Conservation (phyloP, 2,329 filamentous ascomycete species). For the Truncatella angustata region DNA sequence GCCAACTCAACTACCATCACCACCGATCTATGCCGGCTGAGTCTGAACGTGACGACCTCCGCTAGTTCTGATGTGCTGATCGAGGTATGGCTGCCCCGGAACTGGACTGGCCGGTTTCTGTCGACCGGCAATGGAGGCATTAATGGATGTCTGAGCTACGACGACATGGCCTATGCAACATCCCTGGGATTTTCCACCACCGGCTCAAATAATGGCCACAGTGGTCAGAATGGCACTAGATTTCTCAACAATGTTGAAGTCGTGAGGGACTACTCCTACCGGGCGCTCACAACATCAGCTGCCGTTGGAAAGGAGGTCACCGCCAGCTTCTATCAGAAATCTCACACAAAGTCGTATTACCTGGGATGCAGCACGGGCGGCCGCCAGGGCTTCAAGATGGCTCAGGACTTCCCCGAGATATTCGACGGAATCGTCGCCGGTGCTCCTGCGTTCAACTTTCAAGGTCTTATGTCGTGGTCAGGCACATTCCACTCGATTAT, state of each 20-base stretch:
- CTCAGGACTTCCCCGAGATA: slow-evolving; percentile 51
- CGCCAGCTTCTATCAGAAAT: slow-evolving; percentile 41
- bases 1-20: slow-evolving; percentile 12
- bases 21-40: slow-evolving; percentile 25
- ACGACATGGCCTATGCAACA: slow-evolving; percentile 43
- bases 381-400: slow-evolving; percentile 52
- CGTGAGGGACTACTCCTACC: slow-evolving; percentile 11
- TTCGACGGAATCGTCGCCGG: slow-evolving; percentile 56
- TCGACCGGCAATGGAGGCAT: slow-evolving; percentile 24
- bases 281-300: slow-evolving; percentile 41
- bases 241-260: slow-evolving; percentile 11
- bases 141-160: slow-evolving; percentile 11
- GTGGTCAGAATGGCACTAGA: slow-evolving; percentile 3
- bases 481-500: slow-evolving; percentile 35
- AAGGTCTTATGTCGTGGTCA: slow-evolving; percentile 28
- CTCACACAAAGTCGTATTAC: slow-evolving; percentile 46
- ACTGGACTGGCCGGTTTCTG: slow-evolving; percentile 44
- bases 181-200: slow-evolving; percentile 13
- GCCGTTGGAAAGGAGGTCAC: slow-evolving; percentile 45
- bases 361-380: slow-evolving; percentile 59
- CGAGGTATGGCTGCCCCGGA: slow-evolving; percentile 42
- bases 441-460: slow-evolving; percentile 35
- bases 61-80: slow-evolving; percentile 36
- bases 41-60: slow-evolving; percentile 25
- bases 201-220: slow-evolving; percentile 13